Percentiles rank a stretch among this genome's conserved stretches.
These are phyloP conservation scores for Penicillium sp. DNA, from an alignment of 2,329 filamentous ascomycete species.

Conservation along the genomic window DNA sequence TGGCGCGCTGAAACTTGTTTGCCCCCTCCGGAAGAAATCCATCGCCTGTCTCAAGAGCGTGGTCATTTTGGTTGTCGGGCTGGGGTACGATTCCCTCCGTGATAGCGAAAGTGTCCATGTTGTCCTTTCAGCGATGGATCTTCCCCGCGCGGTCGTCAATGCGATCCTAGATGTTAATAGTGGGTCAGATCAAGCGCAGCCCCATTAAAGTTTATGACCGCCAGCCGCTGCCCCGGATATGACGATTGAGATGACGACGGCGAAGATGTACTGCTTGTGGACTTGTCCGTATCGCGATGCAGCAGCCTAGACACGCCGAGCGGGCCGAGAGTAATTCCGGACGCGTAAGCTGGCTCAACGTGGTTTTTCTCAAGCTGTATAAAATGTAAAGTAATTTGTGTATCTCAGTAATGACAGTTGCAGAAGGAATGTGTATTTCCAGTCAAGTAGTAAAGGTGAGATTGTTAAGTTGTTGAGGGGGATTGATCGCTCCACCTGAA, in stretches of 20 bases:
- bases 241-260: slow-evolving; percentile 15
- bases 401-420: neutral
- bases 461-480: neutral
- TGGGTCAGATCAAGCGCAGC: slow-evolving; percentile 5
- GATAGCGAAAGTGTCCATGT: slow-evolving; percentile 51
- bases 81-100: slow-evolving; percentile 45
- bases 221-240: slow-evolving; percentile 14
- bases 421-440: neutral
- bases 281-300: slow-evolving; percentile 25
- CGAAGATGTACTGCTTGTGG: slow-evolving; percentile 7
- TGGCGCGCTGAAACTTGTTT: slow-evolving; percentile 96
- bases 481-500: neutral
- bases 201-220: slow-evolving; percentile 31
- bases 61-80: slow-evolving; percentile 33
- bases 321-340: slow-evolving; percentile 43
- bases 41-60: slow-evolving; percentile 29
- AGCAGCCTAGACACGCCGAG: slow-evolving; percentile 34
- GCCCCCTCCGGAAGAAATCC: slow-evolving; percentile 59
- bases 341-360: slow-evolving; percentile 22
- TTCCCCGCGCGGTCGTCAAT: neutral
- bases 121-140: slow-evolving; percentile 9
- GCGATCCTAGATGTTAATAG: neutral
- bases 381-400: neutral
- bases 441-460: neutral
- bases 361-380: neutral